These are phyloP conservation scores for Chrysophaeum taylorii DNA, from an alignment of 352 stramenopile species.

Conservation along the genomic window DNA sequence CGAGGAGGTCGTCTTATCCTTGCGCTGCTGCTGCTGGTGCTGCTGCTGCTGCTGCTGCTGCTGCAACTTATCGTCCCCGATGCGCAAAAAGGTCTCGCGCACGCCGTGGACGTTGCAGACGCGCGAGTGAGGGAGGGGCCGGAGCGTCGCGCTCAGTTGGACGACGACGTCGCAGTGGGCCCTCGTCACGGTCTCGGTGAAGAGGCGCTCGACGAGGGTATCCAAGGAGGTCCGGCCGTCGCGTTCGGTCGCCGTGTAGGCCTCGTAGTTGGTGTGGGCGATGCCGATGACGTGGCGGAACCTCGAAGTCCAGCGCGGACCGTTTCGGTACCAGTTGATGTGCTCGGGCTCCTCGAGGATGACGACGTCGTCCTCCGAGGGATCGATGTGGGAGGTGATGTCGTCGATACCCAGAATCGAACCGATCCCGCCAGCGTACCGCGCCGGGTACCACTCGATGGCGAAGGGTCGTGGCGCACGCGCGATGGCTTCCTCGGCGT, in stretches of 20 bases:
- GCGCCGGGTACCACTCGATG: conserved; percentile 54
- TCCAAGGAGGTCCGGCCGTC: not conserved
- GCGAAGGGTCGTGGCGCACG: no score
- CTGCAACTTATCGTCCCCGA: conserved; percentile 36
- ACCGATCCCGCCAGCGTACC: conserved; percentile 47
- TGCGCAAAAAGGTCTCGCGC: conserved; percentile 48
- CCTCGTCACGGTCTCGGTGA: conserved; percentile 49
- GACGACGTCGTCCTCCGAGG: conserved; percentile 27
- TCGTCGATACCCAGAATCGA: conserved; percentile 53
- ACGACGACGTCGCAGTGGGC: conserved; percentile 66
- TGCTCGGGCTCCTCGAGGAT: conserved; percentile 45
- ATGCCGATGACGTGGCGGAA: conserved; percentile 31
- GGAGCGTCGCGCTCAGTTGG: conserved; percentile 60
- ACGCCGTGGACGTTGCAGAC: conserved; percentile 60
- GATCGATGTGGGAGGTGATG: conserved; percentile 32
- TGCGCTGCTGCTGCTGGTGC: no score
- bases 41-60: not conserved
- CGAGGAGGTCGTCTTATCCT: conserved; percentile 32
- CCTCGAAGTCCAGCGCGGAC: conserved; percentile 21
- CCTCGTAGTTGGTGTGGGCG: conserved; percentile 33
- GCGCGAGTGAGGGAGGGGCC: conserved; percentile 39
- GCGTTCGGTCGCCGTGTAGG: conserved; percentile 18
- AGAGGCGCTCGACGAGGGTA: conserved; percentile 6
- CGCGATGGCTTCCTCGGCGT: conserved; percentile 34
- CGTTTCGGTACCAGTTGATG: conserved; percentile 38